Conservation (phyloP, 2,329 filamentous ascomycete species). For the Aspergillus thermomutatus region DNA sequence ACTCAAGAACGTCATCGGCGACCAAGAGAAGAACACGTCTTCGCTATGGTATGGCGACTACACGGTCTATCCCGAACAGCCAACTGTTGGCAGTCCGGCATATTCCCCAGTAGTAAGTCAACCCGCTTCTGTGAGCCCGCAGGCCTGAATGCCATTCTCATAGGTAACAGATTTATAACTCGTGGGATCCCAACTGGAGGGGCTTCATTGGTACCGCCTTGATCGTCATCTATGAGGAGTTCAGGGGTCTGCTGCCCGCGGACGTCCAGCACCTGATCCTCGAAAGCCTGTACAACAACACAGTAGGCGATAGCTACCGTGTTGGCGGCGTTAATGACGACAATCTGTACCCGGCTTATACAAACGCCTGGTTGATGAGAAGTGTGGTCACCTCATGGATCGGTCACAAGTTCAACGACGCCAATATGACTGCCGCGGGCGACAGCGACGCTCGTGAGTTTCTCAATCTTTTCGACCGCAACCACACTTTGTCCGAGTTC, state of each 20-base stretch:
- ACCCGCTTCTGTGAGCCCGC: not conserved
- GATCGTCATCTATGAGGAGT: constrained; percentile 59
- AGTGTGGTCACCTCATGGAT: constrained; percentile 60
- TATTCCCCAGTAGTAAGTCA: constrained; percentile 42
- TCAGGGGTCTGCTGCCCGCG: constrained; percentile 43
- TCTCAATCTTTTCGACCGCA: constrained; percentile 54
- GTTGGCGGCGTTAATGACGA: constrained; percentile 59
- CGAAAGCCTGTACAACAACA: constrained; percentile 53
- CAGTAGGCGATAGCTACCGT: constrained; percentile 59
- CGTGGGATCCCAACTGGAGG: constrained; percentile 64
- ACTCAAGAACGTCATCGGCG: constrained; percentile 46
- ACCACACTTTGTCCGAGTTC: constrained; percentile 60
- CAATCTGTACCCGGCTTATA: constrained; percentile 62
- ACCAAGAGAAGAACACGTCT: constrained; percentile 43
- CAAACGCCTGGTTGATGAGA: constrained; percentile 62
- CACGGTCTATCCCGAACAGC: constrained; percentile 46
- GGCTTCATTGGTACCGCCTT: constrained; percentile 61
- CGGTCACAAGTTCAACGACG: constrained; percentile 51
- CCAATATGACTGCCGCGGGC: constrained; percentile 58
- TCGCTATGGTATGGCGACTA: constrained; percentile 52
- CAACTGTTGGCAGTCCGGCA: constrained; percentile 48
- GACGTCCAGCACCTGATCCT: constrained; percentile 46
- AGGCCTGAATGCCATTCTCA: too few species aligned
- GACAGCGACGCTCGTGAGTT: constrained; percentile 56
- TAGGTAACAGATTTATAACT: constrained; percentile 49